Percentiles rank a stretch among this genome's conserved stretches.
Evolutionary conservation across 352 stramenopile genomes (phyloP).

Genomic region (Pythium periplocum): DNA sequence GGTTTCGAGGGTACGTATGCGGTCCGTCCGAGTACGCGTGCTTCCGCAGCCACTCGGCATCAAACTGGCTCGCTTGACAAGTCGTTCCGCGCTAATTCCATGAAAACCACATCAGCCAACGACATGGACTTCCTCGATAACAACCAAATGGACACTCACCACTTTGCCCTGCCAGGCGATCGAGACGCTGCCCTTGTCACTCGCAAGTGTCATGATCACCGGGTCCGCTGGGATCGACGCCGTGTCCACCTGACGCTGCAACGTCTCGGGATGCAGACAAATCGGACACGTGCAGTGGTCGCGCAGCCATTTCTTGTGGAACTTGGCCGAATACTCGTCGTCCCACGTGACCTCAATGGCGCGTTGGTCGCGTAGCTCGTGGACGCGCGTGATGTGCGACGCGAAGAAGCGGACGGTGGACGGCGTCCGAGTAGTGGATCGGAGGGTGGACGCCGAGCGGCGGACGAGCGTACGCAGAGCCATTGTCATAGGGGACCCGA

Average conservation of each 20-base stretch:
- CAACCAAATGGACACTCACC: constrained; percentile 21
- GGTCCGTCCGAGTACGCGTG: constrained; percentile 57
- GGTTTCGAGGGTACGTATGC: constrained; percentile 41
- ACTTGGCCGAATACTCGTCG: constrained; percentile 70
- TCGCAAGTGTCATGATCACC: constrained; percentile 30
- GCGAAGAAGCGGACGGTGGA: neutral
- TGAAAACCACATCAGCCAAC: neutral
- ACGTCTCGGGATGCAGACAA: constrained; percentile 68
- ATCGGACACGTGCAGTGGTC: constrained; percentile 70
- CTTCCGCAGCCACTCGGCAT: constrained; percentile 67
- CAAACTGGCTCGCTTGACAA: constrained; percentile 60
- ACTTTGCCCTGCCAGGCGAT: constrained; percentile 61
- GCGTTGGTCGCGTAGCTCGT: constrained; percentile 40
- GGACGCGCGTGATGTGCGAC: constrained; percentile 16
- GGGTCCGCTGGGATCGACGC: constrained; percentile 66
- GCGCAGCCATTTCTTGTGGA: constrained; percentile 84
- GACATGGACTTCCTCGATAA: neutral
- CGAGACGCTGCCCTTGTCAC: constrained; percentile 24
- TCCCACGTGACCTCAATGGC: constrained; percentile 69
- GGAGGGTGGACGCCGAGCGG: no score
- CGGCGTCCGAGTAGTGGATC: no score
- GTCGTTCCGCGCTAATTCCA: constrained; percentile 32
- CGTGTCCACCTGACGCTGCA: constrained; percentile 72
- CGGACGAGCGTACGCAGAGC: no score
- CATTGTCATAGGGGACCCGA: no score